phyloP scores from a whole-genome alignment of 2,329 filamentous ascomycete species.

The Arthrobotrys megalospora region DNA sequence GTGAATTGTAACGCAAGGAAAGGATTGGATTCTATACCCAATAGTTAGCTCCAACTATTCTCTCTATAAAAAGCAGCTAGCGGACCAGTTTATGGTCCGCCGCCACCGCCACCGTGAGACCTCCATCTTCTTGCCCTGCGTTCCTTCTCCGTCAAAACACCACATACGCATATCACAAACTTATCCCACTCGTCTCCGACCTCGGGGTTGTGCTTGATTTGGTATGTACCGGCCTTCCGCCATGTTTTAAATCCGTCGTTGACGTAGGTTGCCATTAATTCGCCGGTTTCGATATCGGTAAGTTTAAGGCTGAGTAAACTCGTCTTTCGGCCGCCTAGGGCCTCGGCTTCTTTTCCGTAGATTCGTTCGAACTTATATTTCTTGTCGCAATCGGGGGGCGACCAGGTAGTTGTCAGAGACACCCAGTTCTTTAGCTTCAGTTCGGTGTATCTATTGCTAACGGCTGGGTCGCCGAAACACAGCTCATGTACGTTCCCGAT shows the following conservation, averaged over 20 bases:
- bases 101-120: constrained; percentile 8
- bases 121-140: constrained; percentile 41
- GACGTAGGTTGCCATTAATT: constrained; percentile 48
- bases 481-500: constrained; percentile 33
- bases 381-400: constrained; percentile 39
- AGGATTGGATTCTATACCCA: background rate
- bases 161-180: constrained; percentile 29
- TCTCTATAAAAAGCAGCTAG: background rate
- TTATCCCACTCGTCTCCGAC: constrained; percentile 49
- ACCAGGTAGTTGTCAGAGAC: constrained; percentile 49
- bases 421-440: constrained; percentile 42
- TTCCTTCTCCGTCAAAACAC: constrained; percentile 53
- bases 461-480: constrained; percentile 31
- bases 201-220: constrained; percentile 48
- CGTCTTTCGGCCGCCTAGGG: constrained; percentile 34
- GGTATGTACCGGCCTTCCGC: constrained; percentile 49
- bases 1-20: background rate
- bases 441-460: constrained; percentile 11
- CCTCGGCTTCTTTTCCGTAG: constrained; percentile 44
- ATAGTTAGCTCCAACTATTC: constrained; percentile 12
- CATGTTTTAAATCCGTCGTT: constrained; percentile 48
- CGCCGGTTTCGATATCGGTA: constrained; percentile 44
- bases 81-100: constrained; percentile 13
- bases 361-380: constrained; percentile 47
- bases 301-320: constrained; percentile 47